Evolutionary conservation across 805 yeast genomes (phyloP).

Genomic region (Lipomyces starkeyi): DNA sequence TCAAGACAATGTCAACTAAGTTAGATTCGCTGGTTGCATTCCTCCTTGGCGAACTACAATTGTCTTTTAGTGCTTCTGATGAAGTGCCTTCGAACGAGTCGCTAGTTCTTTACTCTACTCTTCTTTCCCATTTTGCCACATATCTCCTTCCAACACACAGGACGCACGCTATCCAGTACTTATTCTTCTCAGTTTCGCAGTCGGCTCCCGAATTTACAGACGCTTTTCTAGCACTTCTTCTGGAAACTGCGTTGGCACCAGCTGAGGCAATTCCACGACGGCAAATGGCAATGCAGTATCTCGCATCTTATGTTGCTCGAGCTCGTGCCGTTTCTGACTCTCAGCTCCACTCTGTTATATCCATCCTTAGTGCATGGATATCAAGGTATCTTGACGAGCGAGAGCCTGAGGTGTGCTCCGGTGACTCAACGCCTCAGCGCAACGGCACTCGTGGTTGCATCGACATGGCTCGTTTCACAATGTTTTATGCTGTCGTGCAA

Average conservation of each 20-base stretch:
- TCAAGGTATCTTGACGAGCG: conserved; percentile 80
- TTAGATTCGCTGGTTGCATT: conserved; percentile 71
- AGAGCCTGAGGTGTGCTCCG: conserved; percentile 70
- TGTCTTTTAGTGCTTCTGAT: conserved; percentile 54
- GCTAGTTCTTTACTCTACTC: conserved; percentile 69
- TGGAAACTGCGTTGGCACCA: conserved; percentile 80
- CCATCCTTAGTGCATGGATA: conserved; percentile 83
- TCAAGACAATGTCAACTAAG: conserved; percentile 49
- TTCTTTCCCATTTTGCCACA: conserved; percentile 76
- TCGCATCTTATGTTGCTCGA: conserved; percentile 88
- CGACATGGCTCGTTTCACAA: conserved; percentile 83
- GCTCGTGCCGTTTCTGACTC: conserved; percentile 72
- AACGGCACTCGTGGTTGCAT: conserved; percentile 46
- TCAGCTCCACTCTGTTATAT: conserved; percentile 82
- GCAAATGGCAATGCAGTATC: conserved; percentile 88
- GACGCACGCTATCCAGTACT: conserved; percentile 85
- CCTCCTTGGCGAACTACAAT: conserved; percentile 59
- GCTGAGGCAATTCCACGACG: conserved; percentile 73
- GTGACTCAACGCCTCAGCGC: not conserved
- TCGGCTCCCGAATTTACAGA: conserved; percentile 82
- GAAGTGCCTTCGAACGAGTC: conserved; percentile 72
- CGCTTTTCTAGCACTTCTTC: conserved; percentile 77
- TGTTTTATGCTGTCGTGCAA: conserved; percentile 90
- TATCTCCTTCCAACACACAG: conserved; percentile 90
- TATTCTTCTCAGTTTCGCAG: conserved; percentile 81